Percentiles rank a stretch among this genome's conserved stretches.
phyloP scores from a whole-genome alignment of 2,329 filamentous ascomycete species.

The Colletotrichum cereale region DNA sequence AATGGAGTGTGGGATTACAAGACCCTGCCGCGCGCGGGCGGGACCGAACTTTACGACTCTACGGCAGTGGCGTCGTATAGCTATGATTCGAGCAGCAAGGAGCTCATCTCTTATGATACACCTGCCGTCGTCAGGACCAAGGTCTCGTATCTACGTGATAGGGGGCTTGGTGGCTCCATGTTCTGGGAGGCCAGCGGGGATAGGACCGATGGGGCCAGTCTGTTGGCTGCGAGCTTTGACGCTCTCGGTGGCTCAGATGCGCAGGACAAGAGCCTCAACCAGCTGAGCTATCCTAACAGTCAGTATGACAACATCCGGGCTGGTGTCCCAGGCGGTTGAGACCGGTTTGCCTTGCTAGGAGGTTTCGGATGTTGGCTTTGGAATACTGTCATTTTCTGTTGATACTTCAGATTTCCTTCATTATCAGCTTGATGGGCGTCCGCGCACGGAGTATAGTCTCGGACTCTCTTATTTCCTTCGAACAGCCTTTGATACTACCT shows the following conservation, averaged over 20 bases:
- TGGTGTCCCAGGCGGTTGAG: slow-evolving; percentile 3
- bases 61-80: slow-evolving; percentile 75
- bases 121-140: slow-evolving; percentile 70
- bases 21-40: slow-evolving; percentile 72
- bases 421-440: too few species aligned
- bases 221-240: slow-evolving; percentile 61
- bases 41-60: slow-evolving; percentile 67
- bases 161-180: slow-evolving; percentile 79
- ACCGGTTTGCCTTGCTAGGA: too few species aligned
- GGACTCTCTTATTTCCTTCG: not conserved
- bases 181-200: slow-evolving; percentile 89
- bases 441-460: not conserved
- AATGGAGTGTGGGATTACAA: slow-evolving; percentile 80
- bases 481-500: not conserved
- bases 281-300: slow-evolving; percentile 67
- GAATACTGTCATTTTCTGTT: not conserved
- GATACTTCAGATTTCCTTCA: not conserved
- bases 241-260: slow-evolving; percentile 44
- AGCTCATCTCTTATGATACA: slow-evolving; percentile 80
- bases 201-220: slow-evolving; percentile 60
- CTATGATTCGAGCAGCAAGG: slow-evolving; percentile 69
- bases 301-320: slow-evolving; percentile 68
- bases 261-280: slow-evolving; percentile 64
- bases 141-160: slow-evolving; percentile 70
- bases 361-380: too few species aligned